Conservation (phyloP, 495 filamentous ascomycete species). For the Darksidea phi region DNA sequence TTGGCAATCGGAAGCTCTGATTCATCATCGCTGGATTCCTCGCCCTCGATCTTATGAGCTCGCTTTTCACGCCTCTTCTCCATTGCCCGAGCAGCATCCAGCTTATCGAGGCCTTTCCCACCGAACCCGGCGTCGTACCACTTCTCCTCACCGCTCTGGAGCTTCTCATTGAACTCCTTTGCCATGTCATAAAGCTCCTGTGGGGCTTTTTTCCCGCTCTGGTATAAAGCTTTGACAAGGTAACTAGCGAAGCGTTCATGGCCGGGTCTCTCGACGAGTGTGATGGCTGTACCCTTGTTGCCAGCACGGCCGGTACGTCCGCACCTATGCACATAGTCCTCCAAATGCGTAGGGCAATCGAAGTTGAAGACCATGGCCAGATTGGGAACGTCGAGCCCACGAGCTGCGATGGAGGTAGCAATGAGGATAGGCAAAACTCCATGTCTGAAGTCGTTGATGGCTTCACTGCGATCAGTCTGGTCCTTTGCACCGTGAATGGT, state of each 20-base stretch:
- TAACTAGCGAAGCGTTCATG: constrained; percentile 88
- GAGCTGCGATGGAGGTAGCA: constrained; percentile 93
- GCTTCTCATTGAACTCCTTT: constrained; percentile 76
- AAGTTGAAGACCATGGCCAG: constrained; percentile 96
- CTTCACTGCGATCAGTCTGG: constrained; percentile 90
- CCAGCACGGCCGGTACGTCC: constrained; percentile 94
- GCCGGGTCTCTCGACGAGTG: constrained; percentile 78
- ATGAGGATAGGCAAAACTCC: constrained; percentile 86
- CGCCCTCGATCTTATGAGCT: constrained; percentile 71
- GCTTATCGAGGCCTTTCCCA: constrained; percentile 86
- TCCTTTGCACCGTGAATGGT: constrained; percentile 97
- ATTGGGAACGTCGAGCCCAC: constrained; percentile 95
- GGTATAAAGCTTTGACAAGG: constrained; percentile 89
- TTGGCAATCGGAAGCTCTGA: constrained; percentile 49
- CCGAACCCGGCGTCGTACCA: constrained; percentile 80
- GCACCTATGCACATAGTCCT: constrained; percentile 96
- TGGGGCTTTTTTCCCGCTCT: constrained; percentile 81
- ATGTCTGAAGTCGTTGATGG: constrained; percentile 92
- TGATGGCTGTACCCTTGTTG: constrained; percentile 91
- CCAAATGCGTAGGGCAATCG: constrained; percentile 92
- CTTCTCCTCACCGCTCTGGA: constrained; percentile 89
- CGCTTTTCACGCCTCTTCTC: constrained; percentile 81
- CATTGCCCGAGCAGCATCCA: constrained; percentile 87
- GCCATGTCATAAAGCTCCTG: constrained; percentile 65
- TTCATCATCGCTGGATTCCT: constrained; percentile 75